phyloP scores from a whole-genome alignment of 352 stramenopile species.

The Globisporangium viniferum region DNA sequence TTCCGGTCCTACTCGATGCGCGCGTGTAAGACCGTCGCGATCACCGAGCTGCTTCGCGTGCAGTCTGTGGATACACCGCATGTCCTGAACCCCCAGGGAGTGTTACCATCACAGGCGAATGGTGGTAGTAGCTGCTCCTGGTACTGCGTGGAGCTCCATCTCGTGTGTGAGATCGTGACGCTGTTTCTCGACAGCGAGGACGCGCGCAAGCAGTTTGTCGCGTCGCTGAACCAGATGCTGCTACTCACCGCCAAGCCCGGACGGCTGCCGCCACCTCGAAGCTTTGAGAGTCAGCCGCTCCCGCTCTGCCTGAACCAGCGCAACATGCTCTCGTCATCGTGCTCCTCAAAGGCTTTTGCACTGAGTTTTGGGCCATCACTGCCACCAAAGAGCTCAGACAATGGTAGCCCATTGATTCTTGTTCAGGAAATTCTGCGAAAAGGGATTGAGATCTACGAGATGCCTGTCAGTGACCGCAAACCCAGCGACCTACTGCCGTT shows the following conservation, averaged over 20 bases:
- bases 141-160: conserved; percentile 56
- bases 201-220: conserved; percentile 28
- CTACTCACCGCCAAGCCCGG: conserved; percentile 10
- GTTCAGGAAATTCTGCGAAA: conserved; percentile 25
- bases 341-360: neutral
- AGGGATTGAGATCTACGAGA: conserved; percentile 28
- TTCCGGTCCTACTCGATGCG: conserved; percentile 63
- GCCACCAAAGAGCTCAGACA: neutral
- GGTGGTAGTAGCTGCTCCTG: conserved; percentile 21
- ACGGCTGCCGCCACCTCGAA: conserved; percentile 12
- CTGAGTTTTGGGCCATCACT: neutral
- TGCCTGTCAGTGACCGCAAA: conserved; percentile 15
- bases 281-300: conserved; percentile 27
- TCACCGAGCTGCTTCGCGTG: conserved; percentile 50
- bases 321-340: conserved; percentile 19
- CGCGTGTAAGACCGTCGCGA: conserved; percentile 33
- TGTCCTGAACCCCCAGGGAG: conserved; percentile 17
- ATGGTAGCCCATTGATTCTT: conserved; percentile 6
- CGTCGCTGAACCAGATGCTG: conserved; percentile 30
- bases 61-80: conserved; percentile 29
- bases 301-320: conserved; percentile 61
- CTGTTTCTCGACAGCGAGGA: conserved; percentile 49
- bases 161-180: conserved; percentile 51
- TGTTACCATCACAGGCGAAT: neutral
- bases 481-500: conserved; percentile 34